Base-by-base conservation (phyloP, 1,284 basidiomycete species). In the Uromyces viciae-fabae region DNA sequence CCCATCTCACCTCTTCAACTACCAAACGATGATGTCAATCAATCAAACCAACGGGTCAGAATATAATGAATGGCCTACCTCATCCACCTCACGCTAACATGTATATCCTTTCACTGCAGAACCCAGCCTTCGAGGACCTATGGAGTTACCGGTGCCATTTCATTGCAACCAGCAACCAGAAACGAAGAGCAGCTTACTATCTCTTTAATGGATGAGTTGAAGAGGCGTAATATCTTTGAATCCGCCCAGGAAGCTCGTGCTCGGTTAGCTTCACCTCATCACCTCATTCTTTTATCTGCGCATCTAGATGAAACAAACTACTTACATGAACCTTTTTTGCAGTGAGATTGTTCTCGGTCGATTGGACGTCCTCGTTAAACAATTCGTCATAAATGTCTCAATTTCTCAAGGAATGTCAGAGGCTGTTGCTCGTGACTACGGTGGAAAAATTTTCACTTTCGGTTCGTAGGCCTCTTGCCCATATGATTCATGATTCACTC, bases 391-490 rank as follows among this genome's bases (percentile, higher is more conserved):
- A 85, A 90, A 91, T 83, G 92, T 95, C 1, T 92, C 93, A 25
- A 87, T 95, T 83, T 88, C 90, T 46, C 36, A 66, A 42, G 95
- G 95, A 19, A 88, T 97, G 82, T 95, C 94, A 31, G 94, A 98
- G 85, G 88, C 92, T 66, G 91, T 93, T 1, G 94, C 95, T 22
- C 90, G 87, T 73, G 90, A 92, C 76, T 93, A 95, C 5, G 97
- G 96, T 81, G 97, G 96, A 83, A 96, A 98, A 88, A 98, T 99
- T 86, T 99, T 95, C 86, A 98, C 97, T 3, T 99, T 98, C 86
- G 96, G 97, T 52, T n/a, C n/a, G n/a, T n/a, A n/a, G n/a, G n/a
- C n/a, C n/a, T n/a, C n/a, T n/a, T n/a, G n/a, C n/a, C n/a, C n/a
- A n/a, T n/a, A n/a, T n/a, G n/a, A n/a, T n/a, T n/a, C n/a, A n/a